Evolutionary conservation across 345 rosid genomes (phyloP).

Genomic region (Raphanus raphanistrum): DNA sequence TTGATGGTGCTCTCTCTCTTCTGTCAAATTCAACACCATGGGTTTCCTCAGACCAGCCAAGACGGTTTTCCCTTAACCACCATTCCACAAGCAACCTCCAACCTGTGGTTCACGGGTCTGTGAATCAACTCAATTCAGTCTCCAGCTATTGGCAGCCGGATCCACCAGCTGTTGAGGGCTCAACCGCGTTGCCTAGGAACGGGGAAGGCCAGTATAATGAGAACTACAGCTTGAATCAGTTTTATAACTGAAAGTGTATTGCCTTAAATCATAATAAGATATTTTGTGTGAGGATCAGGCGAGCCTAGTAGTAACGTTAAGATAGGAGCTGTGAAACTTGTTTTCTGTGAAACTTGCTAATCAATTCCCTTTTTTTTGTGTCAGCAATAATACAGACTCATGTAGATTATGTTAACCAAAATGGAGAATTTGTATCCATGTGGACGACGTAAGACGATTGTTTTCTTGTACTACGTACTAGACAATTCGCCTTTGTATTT

Average conservation of each 20-base stretch:
- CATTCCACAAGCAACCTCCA: slow-evolving; percentile 42
- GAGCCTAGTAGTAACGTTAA: neutral
- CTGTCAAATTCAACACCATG: slow-evolving; percentile 80
- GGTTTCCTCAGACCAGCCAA: slow-evolving; percentile 51
- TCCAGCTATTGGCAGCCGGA: slow-evolving; percentile 49
- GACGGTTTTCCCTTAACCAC: slow-evolving; percentile 44
- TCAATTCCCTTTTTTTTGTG: neutral
- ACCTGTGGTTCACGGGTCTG: slow-evolving; percentile 35
- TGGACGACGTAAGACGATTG: too few relatives aligned
- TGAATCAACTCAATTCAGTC: slow-evolving; percentile 33
- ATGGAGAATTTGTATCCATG: too few relatives aligned
- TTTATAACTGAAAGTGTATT: slow-evolving; percentile 43
- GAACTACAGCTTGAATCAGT: slow-evolving; percentile 46
- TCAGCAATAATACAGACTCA: too few relatives aligned
- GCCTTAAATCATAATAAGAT: slow-evolving; percentile 11
- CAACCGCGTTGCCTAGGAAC: slow-evolving; percentile 34
- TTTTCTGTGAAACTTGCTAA: neutral
- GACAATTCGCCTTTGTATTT: too few relatives aligned
- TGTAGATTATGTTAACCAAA: too few relatives aligned
- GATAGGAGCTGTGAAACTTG: slow-evolving; percentile 12
- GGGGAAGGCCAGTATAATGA: slow-evolving; percentile 43
- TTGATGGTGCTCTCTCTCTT: slow-evolving; percentile 99
- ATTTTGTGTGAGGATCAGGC: slow-evolving; percentile 4
- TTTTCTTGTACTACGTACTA: too few relatives aligned
- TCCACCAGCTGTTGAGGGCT: slow-evolving; percentile 36